A percentile compares a stretch with the other conserved stretches of the same genome.
These are phyloP conservation scores for Perilla frutescens DNA, from an alignment of 257 asterid species.

Conservation along the genomic window DNA sequence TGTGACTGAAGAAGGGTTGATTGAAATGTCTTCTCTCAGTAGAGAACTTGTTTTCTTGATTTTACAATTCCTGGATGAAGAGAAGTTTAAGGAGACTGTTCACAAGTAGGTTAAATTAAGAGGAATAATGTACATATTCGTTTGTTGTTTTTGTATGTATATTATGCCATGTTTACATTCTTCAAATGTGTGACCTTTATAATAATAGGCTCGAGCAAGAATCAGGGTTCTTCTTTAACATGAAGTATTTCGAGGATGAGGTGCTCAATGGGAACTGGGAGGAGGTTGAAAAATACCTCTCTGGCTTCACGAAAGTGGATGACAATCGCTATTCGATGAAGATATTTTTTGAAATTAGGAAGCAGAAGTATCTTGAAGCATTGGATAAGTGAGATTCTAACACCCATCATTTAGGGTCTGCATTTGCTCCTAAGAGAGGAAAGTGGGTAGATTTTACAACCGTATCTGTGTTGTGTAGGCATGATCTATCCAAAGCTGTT, in stretches of 20 bases:
- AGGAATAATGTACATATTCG: not conserved
- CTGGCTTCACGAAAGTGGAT: conserved; percentile 93
- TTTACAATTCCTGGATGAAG: conserved; percentile 61
- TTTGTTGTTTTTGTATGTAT: conserved; percentile 25
- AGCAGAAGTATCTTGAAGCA: conserved; percentile 98
- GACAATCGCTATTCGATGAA: conserved; percentile 98
- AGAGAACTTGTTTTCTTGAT: conserved; percentile 62
- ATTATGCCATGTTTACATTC: conserved; percentile 13
- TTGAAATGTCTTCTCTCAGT: conserved; percentile 86
- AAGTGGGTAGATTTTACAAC: conserved; percentile 16
- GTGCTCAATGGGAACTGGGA: conserved; percentile 97
- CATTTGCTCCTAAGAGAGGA: not conserved
- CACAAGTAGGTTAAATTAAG: conserved; percentile 52
- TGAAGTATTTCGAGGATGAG: conserved; percentile 95
- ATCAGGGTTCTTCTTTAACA: conserved; percentile 94
- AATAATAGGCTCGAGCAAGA: conserved; percentile 94
- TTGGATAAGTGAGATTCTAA: conserved; percentile 72
- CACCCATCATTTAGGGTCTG: conserved; percentile 5
- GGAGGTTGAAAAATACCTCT: conserved; percentile 90
- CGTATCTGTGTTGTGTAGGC: conserved; percentile 50
- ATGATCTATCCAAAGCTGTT: conserved; percentile 82
- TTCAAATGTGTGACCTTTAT: conserved; percentile 33
- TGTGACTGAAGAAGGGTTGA: conserved; percentile 46
- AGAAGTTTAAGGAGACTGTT: conserved; percentile 61
- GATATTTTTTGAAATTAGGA: conserved; percentile 92